Evolutionary conservation across 495 filamentous ascomycete genomes (phyloP), one percentile per base, ranked within the genome.

Genomic region (Aspergillus panamensis): DNA sequence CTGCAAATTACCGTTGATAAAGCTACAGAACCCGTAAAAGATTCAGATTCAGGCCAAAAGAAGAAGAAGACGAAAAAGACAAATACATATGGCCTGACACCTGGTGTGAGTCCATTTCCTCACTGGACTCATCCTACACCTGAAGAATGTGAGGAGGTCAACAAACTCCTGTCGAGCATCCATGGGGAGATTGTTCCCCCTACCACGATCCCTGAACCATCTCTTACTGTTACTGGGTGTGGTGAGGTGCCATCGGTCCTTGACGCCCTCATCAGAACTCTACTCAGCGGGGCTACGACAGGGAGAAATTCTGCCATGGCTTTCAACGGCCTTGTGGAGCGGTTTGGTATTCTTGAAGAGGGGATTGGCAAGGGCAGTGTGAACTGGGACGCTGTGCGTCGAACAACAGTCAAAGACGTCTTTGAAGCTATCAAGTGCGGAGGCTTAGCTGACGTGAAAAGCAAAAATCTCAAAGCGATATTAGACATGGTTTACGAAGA

Each of bases 221-320:
- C 89, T n/a, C 72, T 90, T 2, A 86, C 87, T 3, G 81, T 91
- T 13, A 84, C 92, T 16, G 93, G 92, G 2, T 98, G 94, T 62
- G 94, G 94, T 13, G 92, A 98, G 69, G 94, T 97, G 0, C 93
- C 93, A 0, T 93, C 86, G 17, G 85, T 97, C 1, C 79, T 98
- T 0, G 94, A 97, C 66, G 94, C 92, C 0, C 74, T 98, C 0
- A 81, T 96, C 20, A 82, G 92, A 21, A 96, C 92, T 0, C 66
- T 87, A 5, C 79, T 96, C 21, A 95, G 90, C 67, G 88, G 87
- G 0, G 84, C 87, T 7, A 94, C 90, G 0, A 84, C 82, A 0
- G 80, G 82, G 53, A 80, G 66, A 6, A 88, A 90, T 55, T 82
- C 88, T 5, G 80, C 85, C 56, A 73, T 69, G 39, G 87, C 92